These are phyloP conservation scores for Crepidotus sp. DNA, from an alignment of 1,284 basidiomycete genomes.

Conservation along the genomic window DNA sequence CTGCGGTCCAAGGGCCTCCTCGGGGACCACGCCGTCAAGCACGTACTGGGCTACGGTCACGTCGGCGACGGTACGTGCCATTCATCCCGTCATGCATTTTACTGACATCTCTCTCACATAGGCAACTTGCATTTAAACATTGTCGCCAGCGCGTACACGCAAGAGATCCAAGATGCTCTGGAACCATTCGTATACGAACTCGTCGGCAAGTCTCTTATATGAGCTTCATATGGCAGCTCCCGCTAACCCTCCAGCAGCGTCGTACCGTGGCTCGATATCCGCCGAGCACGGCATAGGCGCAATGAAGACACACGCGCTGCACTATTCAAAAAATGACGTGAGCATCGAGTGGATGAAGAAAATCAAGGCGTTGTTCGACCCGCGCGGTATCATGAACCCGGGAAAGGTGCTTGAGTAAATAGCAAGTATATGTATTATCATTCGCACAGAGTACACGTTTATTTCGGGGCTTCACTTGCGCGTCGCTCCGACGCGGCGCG, in stretches of 20 bases:
- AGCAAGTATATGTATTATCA: slow-evolving; percentile 7
- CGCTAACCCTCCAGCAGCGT: slow-evolving; percentile 31
- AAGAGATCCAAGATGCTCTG: slow-evolving; percentile 78
- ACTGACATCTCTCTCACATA: slow-evolving; percentile 25
- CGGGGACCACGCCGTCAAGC: slow-evolving; percentile 64
- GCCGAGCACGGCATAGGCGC: slow-evolving; percentile 95
- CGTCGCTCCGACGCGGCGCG: slow-evolving; percentile 12
- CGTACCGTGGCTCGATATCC: slow-evolving; percentile 82
- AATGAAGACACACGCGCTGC: slow-evolving; percentile 90
- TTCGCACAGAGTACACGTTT: slow-evolving; percentile 3
- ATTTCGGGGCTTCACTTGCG: slow-evolving; percentile 7
- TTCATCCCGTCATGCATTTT: slow-evolving; percentile 3
- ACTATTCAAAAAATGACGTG: slow-evolving; percentile 77
- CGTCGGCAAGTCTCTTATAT: slow-evolving; percentile 47
- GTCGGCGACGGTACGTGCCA: slow-evolving; percentile 79
- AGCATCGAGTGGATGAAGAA: slow-evolving; percentile 86
- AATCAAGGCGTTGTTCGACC: slow-evolving; percentile 90
- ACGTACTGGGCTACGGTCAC: slow-evolving; percentile 91
- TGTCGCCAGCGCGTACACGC: slow-evolving; percentile 76
- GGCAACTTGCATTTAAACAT: slow-evolving; percentile 95
- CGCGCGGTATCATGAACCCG: slow-evolving; percentile 86
- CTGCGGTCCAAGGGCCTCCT: slow-evolving; percentile 69
- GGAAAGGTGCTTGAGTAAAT: slow-evolving; percentile 60
- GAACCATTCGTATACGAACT: slow-evolving; percentile 97
- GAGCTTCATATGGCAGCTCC: slow-evolving; percentile 1